Conservation (phyloP, 352 stramenopile genomes). For the Vaucheria bursata region DNA sequence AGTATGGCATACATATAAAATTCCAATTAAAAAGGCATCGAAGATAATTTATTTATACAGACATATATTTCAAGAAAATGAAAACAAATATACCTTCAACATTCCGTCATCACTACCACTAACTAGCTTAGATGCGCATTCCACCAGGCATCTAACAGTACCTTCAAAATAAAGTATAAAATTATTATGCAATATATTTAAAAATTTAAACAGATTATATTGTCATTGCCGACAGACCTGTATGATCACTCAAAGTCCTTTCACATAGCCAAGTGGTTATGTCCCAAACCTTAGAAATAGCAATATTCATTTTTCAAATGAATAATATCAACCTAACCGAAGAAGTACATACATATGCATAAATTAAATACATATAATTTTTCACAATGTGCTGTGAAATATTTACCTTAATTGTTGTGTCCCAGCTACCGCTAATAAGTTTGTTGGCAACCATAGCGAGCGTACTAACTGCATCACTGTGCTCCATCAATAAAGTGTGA, state of each 20-base stretch:
- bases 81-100: too few species aligned
- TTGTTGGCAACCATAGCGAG: constrained; percentile 28
- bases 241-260: constrained; percentile 36
- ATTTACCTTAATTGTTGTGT: constrained; percentile 41
- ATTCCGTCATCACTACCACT: constrained; percentile 35
- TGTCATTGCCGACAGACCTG: not conserved
- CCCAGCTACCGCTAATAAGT: constrained; percentile 39
- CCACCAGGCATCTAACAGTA: constrained; percentile 25
- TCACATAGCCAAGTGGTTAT: constrained; percentile 30
- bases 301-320: too few species aligned
- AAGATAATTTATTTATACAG: too few species aligned
- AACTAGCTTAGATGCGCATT: constrained; percentile 22
- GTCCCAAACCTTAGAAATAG: constrained; percentile 48
- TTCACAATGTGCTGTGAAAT: too few species aligned
- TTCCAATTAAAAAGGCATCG: too few species aligned
- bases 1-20: too few species aligned
- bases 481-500: constrained; percentile 39
- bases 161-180: not conserved
- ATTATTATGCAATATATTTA: not conserved
- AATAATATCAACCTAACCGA: too few species aligned
- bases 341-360: too few species aligned
- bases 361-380: too few species aligned
- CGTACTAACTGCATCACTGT: constrained; percentile 33
- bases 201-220: not conserved
- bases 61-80: too few species aligned